Base-by-base conservation (phyloP, 2,329 filamentous ascomycete species). In the Hymenoscyphus albidus region DNA sequence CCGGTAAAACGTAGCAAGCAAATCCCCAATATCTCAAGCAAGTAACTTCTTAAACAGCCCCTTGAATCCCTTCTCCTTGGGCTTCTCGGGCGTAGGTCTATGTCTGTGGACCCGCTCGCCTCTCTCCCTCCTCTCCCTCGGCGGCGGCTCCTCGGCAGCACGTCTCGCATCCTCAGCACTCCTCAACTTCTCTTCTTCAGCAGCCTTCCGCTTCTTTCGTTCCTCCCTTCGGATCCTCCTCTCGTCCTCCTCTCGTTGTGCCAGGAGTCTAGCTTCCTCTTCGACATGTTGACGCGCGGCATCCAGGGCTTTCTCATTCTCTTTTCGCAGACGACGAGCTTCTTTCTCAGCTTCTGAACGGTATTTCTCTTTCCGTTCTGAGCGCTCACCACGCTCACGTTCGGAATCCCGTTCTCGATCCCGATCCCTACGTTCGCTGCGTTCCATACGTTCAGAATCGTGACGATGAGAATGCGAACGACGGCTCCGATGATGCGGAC, bases 191-290 rank as follows among this genome's bases (percentile, higher is more conserved):
- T 72, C 72, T 39, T 69, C 62, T 32, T 70, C 71, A 38, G 62
- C 69, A 42, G 44, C 58, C 48, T 68, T 64, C 31, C 64, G 68
- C 40, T 64, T 67, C 55, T 67, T 67, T 14, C 71, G 55, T 38
- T 72, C 69, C 38, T 72, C 71, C 2, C 69, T 65, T 31, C 70
- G 64, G 4, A 62, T 38, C 27, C 67, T 62, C 4, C 68, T 61
- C n/a, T 70, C 69, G 35, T 70, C 70, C 16, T 71, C 72, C 31
- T 72, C 69, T 51, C 69, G 70, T 62, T 72, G 70, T 14, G 65
- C 62, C 7, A 62, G 60, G 51, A 63, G 57, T 57, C 62, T 64
- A 6, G 69, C 54, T 12, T 67, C 67, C 22, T 70, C 69, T 1
- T 67, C 71, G 10, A 70, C 71, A 48, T 72, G 61, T 42, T 62